Evolutionary conservation across 2,329 filamentous ascomycete species (phyloP), one percentile per base, ranked within the genome.

Genomic region (Fusarium pseudocircinatum): DNA sequence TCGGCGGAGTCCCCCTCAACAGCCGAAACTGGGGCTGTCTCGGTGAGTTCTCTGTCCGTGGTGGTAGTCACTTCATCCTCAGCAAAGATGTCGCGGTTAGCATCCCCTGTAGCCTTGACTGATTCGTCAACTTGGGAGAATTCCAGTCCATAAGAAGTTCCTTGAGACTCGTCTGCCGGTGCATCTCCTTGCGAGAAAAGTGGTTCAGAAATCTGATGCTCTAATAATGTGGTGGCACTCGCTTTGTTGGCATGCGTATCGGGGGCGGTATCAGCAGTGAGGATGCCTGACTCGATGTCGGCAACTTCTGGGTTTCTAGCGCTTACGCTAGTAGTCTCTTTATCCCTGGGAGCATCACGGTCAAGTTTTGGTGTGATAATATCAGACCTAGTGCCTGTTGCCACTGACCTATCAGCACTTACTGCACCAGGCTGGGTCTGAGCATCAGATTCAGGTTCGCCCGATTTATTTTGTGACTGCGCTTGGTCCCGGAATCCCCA

Each of bases 161-260:
- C 69, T 62, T 81, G 78, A 7, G 77, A 77, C 37, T 74, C 65
- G 28, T 79, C 75, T 26, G 74, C 22, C 22, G 75, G 72, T 22
- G 46, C 53, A 30, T 80, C 77, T n/a, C 68, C 77, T 58, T 82
- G 80, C 10, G 79, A 78, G 47, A 81, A 81, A 15, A 82, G 68
- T 15, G 78, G 77, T 63, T 81, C 80, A 18, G 81, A 81, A 22
- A 78, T 37, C 16, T 75, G 64, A 15, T 76, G 69, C 39, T 78
- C 69, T 7, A 79, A 67, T 7, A 79, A 66, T 36, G 66, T 58
- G 26, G 52, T 50, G 10, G 46, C 58, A 15, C 28, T 43, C 13
- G 56, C 28, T 26, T 39, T 52, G 18, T 67, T 73, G 24, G n/a
- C 59, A 16, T 59, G 32, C 22, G 26, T 56, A 28, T 60, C 62